Evolutionary conservation across 2,329 filamentous ascomycete species (phyloP), one percentile per base, ranked within the genome.

Genomic region (Phoma herbarum): DNA sequence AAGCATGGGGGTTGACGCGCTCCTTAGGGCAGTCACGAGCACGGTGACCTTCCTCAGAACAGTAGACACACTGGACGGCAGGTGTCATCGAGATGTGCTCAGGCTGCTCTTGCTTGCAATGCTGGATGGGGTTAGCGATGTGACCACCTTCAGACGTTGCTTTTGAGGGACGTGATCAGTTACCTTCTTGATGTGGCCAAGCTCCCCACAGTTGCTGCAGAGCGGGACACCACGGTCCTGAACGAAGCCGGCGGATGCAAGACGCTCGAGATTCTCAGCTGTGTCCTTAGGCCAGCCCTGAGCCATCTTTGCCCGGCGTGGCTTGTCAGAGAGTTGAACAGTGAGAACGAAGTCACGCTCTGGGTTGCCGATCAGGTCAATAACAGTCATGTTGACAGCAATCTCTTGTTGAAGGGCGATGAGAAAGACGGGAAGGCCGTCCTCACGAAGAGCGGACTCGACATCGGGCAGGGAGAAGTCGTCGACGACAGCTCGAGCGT

Each of bases 201-300:
- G 75, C 64, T 88, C 84, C 20, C 81, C 79, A 69, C 89, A 92
- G 75, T 89, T 90, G 60, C 58, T 67, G 76, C 90, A 92, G 61
- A 86, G 83, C 0, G 84, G 80, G 31, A 88, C 73, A 44, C 85
- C 84, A 42, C 84, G 81, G 52, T 87, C 81, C 28, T 89, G 84
- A 14, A 86, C 79, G 60, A 89, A 85, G 4, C 90, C 90, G 43
- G 88, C 88, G 61, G 90, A 83, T 2, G 79, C 77, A n/a, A 92
- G 83, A 31, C 90, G 87, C 61, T 81, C 76, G 3, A 89, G 59
- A 65, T 91, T 89, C 69, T 90, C 86, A 14, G 84, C 84, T 0
- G 80, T 69, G 25, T 78, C 78, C 57, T 82, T 75, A 4, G 89
- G 89, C 86, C 88, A 92, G 1, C 79, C 73, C 1, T 84, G 80